Percentiles rank a stretch among this genome's conserved stretches.
Evolutionary conservation across 2,329 filamentous ascomycete genomes (phyloP).

Genomic region (Aureobasidium zeae): DNA sequence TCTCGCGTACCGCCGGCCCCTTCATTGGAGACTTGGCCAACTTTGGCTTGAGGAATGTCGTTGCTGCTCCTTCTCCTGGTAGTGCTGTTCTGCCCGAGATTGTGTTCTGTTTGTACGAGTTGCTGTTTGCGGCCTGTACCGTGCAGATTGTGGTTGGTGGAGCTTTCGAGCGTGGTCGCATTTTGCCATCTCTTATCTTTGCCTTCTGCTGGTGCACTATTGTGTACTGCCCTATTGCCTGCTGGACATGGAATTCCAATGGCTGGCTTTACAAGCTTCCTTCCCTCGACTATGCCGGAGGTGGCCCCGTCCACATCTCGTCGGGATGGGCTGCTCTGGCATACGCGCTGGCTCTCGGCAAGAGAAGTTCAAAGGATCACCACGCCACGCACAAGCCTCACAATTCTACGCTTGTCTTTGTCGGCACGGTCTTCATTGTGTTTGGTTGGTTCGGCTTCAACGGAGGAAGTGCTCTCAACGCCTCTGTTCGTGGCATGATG

Average conservation of each 20-base stretch:
- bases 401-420: slow-evolving; percentile 54
- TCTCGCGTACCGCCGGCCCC: slow-evolving; percentile 49
- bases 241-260: slow-evolving; percentile 59
- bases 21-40: slow-evolving; percentile 56
- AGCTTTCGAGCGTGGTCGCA: slow-evolving; percentile 54
- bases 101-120: slow-evolving; percentile 56
- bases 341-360: slow-evolving; percentile 55
- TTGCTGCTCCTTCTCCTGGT: slow-evolving; percentile 51
- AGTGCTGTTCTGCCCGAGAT: slow-evolving; percentile 52
- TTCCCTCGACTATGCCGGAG: slow-evolving; percentile 48
- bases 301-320: slow-evolving; percentile 56
- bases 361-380: slow-evolving; percentile 43
- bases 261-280: slow-evolving; percentile 56
- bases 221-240: slow-evolving; percentile 55
- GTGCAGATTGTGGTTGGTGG: slow-evolving; percentile 58
- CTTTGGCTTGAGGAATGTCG: slow-evolving; percentile 53
- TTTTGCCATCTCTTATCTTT: slow-evolving; percentile 56
- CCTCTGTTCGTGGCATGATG: slow-evolving; percentile 44
- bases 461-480: slow-evolving; percentile 47
- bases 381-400: slow-evolving; percentile 48
- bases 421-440: slow-evolving; percentile 42
- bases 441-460: slow-evolving; percentile 51
- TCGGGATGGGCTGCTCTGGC: slow-evolving; percentile 55
- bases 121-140: slow-evolving; percentile 53
- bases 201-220: slow-evolving; percentile 55